Percentiles rank a stretch among this genome's conserved stretches.
phyloP scores from a whole-genome alignment of 306 rosid genomes.

The Sechiopsis laciniata region DNA sequence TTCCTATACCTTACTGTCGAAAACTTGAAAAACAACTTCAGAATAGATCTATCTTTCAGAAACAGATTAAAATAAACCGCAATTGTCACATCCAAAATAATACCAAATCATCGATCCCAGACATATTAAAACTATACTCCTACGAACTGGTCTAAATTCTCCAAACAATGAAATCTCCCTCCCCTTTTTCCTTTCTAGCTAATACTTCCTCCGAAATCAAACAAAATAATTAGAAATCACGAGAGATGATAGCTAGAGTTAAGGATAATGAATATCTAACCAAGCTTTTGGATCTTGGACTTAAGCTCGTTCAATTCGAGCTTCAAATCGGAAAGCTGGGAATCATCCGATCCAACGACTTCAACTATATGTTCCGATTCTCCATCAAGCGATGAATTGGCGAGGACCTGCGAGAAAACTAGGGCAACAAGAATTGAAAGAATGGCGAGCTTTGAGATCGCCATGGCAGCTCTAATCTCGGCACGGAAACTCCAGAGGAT shows the following conservation, averaged over 20 bases:
- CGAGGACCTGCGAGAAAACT: conserved; percentile 32
- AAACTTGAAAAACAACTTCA: conserved; percentile 10
- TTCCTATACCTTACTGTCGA: background rate
- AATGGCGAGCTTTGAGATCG: conserved; percentile 55
- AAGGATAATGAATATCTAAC: conserved; percentile 41
- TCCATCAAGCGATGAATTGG: conserved; percentile 40
- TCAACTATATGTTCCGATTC: conserved; percentile 25
- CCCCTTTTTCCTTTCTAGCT: background rate
- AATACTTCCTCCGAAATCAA: conserved; percentile 5
- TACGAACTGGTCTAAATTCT: background rate
- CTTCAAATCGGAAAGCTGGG: conserved; percentile 48
- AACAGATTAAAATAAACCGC: too few relatives aligned
- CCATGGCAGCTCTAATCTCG: conserved; percentile 52
- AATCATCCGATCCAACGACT: conserved; percentile 28
- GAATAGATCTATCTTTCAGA: background rate
- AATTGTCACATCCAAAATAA: too few relatives aligned
- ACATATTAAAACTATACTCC: conserved; percentile 1
- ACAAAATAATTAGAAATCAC: background rate
- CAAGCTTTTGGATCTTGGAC: conserved; percentile 70
- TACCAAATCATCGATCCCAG: background rate
- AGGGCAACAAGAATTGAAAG: conserved; percentile 51
- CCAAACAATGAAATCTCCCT: too few relatives aligned
- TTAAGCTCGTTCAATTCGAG: conserved; percentile 64
- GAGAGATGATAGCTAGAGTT: too few relatives aligned
- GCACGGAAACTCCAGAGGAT: conserved; percentile 35